A percentile compares a stretch with the other conserved stretches of the same genome.
phyloP scores from a whole-genome alignment of 345 rosid genomes.

The Rhodomyrtus tomentosa region DNA sequence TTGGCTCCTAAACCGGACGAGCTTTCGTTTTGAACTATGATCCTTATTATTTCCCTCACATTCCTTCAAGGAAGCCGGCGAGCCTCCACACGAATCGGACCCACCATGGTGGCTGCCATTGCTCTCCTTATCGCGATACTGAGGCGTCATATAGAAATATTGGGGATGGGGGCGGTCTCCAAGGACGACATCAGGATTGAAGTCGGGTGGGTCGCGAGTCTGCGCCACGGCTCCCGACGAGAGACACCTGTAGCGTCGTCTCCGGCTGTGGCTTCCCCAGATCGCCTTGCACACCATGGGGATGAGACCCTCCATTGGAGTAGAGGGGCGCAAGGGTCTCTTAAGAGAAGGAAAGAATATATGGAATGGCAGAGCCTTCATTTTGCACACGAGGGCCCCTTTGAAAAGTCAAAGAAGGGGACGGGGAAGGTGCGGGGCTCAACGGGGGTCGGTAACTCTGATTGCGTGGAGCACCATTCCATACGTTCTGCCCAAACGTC shows the following conservation, averaged over 20 bases:
- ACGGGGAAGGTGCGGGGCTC: not conserved
- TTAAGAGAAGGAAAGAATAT: not conserved
- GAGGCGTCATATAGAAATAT: not conserved
- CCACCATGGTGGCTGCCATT: not conserved
- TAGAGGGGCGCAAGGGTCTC: not conserved
- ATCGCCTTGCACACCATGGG: slow-evolving; percentile 56
- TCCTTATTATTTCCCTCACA: not conserved
- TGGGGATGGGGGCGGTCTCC: not conserved
- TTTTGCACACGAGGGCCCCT: not conserved
- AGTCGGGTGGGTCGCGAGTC: slow-evolving; percentile 15
- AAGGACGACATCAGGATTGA: not conserved
- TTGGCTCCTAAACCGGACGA: not conserved
- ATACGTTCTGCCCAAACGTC: not conserved
- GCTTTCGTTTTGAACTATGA: not conserved
- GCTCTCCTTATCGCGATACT: not conserved
- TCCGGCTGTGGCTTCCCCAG: slow-evolving; percentile 42
- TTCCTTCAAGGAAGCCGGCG: not conserved
- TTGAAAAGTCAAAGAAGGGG: not conserved
- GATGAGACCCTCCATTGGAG: slow-evolving; percentile 63
- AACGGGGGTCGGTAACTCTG: not conserved
- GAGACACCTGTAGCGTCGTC: slow-evolving; percentile 56
- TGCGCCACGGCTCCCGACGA: slow-evolving; percentile 28
- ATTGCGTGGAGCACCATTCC: not conserved
- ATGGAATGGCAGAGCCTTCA: not conserved
- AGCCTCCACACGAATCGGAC: not conserved